Evolutionary conservation across 345 rosid species (phyloP).

Genomic region (Eucalyptus tenuipes): DNA sequence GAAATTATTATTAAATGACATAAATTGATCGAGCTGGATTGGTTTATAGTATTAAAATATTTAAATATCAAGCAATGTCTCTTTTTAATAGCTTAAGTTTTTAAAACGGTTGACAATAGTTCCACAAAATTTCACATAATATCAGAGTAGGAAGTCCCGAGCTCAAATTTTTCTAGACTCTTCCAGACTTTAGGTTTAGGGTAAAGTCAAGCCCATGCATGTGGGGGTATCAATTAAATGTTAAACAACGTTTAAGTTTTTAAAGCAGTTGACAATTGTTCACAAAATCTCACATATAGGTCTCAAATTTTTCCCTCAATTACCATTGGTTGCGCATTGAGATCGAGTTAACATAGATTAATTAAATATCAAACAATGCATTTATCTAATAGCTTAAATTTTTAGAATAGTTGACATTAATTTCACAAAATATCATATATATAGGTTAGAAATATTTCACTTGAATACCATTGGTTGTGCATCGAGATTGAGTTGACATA

Average conservation of each 20-base stretch:
- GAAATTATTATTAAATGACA: background rate
- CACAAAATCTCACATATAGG: background rate
- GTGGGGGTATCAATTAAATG: background rate
- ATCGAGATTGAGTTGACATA: background rate
- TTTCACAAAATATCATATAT: no score
- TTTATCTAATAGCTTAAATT: no score
- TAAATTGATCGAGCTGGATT: background rate
- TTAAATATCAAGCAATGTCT: no score
- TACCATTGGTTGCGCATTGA: background rate
- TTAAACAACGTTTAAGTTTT: no score
- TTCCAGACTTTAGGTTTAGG: accelerated
- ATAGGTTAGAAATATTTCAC: background rate
- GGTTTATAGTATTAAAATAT: no score
- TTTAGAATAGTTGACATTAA: no score
- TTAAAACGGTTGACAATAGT: accelerated
- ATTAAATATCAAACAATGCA: no score
- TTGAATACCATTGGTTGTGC: background rate
- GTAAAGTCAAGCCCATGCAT: background rate
- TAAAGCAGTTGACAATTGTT: background rate
- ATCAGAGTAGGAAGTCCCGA: accelerated
- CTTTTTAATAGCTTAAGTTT: no score
- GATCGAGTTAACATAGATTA: background rate
- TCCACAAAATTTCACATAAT: no score
- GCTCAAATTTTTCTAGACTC: background rate
- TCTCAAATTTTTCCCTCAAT: background rate